These are phyloP conservation scores for Colletotrichum sp. DNA, from an alignment of 2,329 filamentous ascomycete genomes.

Conservation along the genomic window DNA sequence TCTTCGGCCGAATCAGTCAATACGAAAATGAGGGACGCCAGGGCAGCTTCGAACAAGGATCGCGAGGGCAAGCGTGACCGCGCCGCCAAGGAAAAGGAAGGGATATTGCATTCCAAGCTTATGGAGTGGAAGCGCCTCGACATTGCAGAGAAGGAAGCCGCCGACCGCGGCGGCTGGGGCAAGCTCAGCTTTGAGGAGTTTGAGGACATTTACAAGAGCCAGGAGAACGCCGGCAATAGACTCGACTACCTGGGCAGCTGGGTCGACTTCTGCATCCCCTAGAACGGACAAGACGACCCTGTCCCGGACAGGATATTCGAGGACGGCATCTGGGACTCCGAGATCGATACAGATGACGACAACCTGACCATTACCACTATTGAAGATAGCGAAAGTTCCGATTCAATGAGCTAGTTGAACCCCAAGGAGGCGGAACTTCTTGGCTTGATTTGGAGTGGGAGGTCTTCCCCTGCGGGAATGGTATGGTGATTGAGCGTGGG, in stretches of 20 bases:
- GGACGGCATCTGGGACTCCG: rapidly evolving
- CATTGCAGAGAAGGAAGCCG: slow-evolving; percentile 71
- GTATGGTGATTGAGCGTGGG: not conserved
- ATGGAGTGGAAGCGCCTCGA: slow-evolving; percentile 62
- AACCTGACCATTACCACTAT: not conserved
- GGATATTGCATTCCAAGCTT: slow-evolving; percentile 40
- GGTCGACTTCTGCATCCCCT: slow-evolving; percentile 82
- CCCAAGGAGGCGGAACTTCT: not conserved
- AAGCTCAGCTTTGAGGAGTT: slow-evolving; percentile 82
- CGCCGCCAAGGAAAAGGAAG: slow-evolving; percentile 17
- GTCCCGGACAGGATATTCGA: not conserved
- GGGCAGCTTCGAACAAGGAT: slow-evolving; percentile 3
- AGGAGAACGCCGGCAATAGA: slow-evolving; percentile 65
- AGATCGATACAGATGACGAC: not conserved
- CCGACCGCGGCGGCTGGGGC: slow-evolving; percentile 77
- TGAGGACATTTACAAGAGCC: slow-evolving; percentile 72
- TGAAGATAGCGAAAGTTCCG: not conserved
- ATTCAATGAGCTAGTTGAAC: not conserved
- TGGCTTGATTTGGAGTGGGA: not conserved
- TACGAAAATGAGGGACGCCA: not conserved
- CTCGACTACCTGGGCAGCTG: slow-evolving; percentile 86
- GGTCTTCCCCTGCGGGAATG: not conserved
- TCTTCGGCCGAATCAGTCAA: not conserved
- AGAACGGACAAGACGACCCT: slow-evolving; percentile 24
- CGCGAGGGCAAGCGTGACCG: not conserved